These are phyloP conservation scores for Peronospora destructor DNA, from an alignment of 352 stramenopile species.

Conservation along the genomic window DNA sequence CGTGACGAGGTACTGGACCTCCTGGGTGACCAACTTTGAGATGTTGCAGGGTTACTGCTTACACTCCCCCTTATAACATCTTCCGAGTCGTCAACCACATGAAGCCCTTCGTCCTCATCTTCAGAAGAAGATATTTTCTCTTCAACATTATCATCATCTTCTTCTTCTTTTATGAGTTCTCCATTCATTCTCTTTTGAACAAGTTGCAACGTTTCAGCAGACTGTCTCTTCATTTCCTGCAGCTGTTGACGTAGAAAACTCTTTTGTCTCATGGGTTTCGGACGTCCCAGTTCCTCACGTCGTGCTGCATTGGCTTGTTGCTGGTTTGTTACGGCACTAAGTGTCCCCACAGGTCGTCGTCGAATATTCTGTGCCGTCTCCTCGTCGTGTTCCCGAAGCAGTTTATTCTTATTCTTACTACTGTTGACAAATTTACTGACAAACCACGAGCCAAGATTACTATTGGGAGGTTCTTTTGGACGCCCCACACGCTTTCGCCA, in stretches of 20 bases:
- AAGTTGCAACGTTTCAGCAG: slow-evolving; percentile 41
- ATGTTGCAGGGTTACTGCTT: slow-evolving; percentile 26
- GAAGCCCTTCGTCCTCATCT: slow-evolving; percentile 28
- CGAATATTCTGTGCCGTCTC: slow-evolving; percentile 32
- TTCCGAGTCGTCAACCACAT: slow-evolving; percentile 33
- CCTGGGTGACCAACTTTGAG: slow-evolving; percentile 29
- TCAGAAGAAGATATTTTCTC: slow-evolving; percentile 22
- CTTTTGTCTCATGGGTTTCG: slow-evolving; percentile 48
- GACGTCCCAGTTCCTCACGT: slow-evolving; percentile 18
- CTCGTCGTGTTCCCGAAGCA: slow-evolving; percentile 56
- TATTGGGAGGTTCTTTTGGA: slow-evolving; percentile 53
- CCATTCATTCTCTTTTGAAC: slow-evolving; percentile 45
- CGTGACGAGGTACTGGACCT: slow-evolving; percentile 26
- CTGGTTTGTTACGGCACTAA: slow-evolving; percentile 35
- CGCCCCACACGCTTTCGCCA: slow-evolving; percentile 51
- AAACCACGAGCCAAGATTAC: slow-evolving; percentile 62
- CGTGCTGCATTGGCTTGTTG: slow-evolving; percentile 24
- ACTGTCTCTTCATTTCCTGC: slow-evolving; percentile 73
- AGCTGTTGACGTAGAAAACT: slow-evolving; percentile 65
- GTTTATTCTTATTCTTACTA: slow-evolving; percentile 42
- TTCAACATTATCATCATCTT: slow-evolving; percentile 18
- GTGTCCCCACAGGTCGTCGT: slow-evolving; percentile 30
- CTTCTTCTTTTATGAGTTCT: slow-evolving; percentile 27
- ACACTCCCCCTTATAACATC: slow-evolving; percentile 26
- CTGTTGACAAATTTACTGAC: slow-evolving; percentile 49